Percentiles rank a stretch among this genome's conserved stretches.
phyloP scores from a whole-genome alignment of 768 basidiomycete species.

The Xerocomus potaroensis region DNA sequence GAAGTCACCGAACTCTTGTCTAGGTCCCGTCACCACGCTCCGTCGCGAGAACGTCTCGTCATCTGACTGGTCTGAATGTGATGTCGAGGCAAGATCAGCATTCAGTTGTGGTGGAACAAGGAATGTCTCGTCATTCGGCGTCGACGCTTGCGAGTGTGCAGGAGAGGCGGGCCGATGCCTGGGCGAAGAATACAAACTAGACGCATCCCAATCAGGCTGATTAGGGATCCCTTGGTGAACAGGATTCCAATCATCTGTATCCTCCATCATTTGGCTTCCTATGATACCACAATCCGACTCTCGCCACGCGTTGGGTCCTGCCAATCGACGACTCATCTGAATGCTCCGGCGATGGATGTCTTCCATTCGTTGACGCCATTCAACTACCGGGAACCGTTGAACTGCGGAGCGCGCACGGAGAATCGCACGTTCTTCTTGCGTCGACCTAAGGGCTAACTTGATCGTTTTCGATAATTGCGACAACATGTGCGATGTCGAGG shows the following conservation, averaged over 20 bases:
- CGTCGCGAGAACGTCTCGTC: conserved; percentile 53
- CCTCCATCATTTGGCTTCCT: conserved; percentile 45
- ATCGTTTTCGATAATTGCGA: conserved; percentile 93
- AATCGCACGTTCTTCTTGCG: conserved; percentile 86
- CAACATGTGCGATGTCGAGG: conserved; percentile 88
- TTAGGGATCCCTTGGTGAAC: conserved; percentile 57
- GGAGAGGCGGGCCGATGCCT: conserved; percentile 50
- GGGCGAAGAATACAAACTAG: conserved; percentile 45
- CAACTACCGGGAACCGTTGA: conserved; percentile 95
- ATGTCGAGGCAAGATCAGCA: conserved; percentile 27
- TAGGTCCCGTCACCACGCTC: conserved; percentile 24
- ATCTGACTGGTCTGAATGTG: conserved; percentile 52
- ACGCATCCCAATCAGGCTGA: conserved; percentile 73
- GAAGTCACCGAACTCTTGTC: conserved; percentile 68
- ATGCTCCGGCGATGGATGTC: conserved; percentile 92
- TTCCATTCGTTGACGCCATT: conserved; percentile 95
- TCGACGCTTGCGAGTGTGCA: conserved; percentile 58
- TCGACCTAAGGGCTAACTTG: conserved; percentile 89
- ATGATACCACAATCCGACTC: conserved; percentile 58
- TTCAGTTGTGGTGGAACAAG: conserved; percentile 32
- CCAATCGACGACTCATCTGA: conserved; percentile 57
- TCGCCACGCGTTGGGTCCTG: conserved; percentile 75
- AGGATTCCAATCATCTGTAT: conserved; percentile 80
- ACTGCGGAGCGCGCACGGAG: conserved; percentile 91
- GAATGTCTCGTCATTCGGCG: conserved; percentile 40